A percentile compares a stretch with the other conserved stretches of the same genome.
Evolutionary conservation across 2,329 filamentous ascomycete species (phyloP).

Genomic region (Sporothrix protearum): DNA sequence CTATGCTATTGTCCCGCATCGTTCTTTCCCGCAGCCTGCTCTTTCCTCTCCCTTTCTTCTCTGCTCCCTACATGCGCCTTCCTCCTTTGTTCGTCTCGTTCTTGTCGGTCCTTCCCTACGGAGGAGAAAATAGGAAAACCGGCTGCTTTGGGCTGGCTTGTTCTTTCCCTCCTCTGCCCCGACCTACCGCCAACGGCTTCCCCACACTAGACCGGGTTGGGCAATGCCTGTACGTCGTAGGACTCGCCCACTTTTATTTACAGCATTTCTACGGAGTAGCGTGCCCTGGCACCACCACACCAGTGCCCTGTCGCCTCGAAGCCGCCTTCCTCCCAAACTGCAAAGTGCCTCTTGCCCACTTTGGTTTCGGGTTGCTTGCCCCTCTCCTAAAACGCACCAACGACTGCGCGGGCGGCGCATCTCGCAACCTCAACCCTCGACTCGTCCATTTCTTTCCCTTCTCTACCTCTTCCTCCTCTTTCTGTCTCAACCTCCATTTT

Average conservation of each 20-base stretch:
- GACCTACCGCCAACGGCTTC: conserved; percentile 20
- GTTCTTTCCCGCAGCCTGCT: conserved; percentile 10
- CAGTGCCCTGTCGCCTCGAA: not conserved
- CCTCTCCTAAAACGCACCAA: conserved; percentile 18
- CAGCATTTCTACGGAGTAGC: not conserved
- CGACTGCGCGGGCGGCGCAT: conserved; percentile 18
- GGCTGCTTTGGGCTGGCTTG: not conserved
- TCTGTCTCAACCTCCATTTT: not conserved
- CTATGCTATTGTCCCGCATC: not conserved
- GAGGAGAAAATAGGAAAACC: not conserved
- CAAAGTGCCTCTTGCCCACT: conserved; percentile 10
- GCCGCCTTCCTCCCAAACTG: conserved; percentile 7
- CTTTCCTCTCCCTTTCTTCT: not conserved
- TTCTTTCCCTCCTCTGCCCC: conserved; percentile 16
- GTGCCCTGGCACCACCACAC: not conserved
- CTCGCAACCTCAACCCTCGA: conserved; percentile 13
- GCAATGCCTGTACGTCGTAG: conserved; percentile 3
- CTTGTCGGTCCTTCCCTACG: not conserved
- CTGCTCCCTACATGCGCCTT: not conserved
- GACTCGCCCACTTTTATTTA: conserved; percentile 12
- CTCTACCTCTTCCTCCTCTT: conserved; percentile 13
- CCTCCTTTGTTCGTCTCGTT: not conserved
- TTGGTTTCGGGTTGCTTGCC: conserved; percentile 8
- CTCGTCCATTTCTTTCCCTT: not conserved
- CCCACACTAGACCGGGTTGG: conserved; percentile 25